phyloP scores from a whole-genome alignment of 1,284 basidiomycete genomes.

The Agaricales sp. region DNA sequence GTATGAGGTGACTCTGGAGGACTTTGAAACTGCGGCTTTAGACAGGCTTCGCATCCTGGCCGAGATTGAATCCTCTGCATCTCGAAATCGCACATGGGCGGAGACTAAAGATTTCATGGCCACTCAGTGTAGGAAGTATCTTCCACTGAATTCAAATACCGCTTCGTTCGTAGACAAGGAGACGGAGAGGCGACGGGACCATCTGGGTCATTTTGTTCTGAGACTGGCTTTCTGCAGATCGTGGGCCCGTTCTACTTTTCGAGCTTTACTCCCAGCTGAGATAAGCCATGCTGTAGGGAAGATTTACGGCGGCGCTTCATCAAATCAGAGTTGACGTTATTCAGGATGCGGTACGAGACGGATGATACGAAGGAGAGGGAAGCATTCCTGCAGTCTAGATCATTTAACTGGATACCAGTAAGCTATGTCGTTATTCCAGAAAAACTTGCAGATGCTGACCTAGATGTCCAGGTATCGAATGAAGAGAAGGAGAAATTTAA shows the following conservation, averaged over 20 bases:
- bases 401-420: slow-evolving; percentile 74
- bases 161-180: slow-evolving; percentile 41
- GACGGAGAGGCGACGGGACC: slow-evolving; percentile 74
- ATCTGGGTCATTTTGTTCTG: slow-evolving; percentile 92
- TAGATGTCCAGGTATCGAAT: slow-evolving; percentile 32
- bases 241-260: slow-evolving; percentile 40
- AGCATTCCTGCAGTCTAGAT: slow-evolving; percentile 64
- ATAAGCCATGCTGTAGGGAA: slow-evolving; percentile 43
- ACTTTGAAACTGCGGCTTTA: slow-evolving; percentile 91
- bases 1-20: slow-evolving; percentile 90
- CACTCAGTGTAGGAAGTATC: slow-evolving; percentile 56
- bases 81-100: slow-evolving; percentile 73
- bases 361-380: slow-evolving; percentile 56
- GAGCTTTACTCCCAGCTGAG: background rate
- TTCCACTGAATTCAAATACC: slow-evolving; percentile 60
- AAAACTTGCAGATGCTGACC: background rate
- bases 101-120: slow-evolving; percentile 62
- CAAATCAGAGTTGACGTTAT: slow-evolving; percentile 82
- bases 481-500: slow-evolving; percentile 50
- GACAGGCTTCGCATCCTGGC: slow-evolving; percentile 85
- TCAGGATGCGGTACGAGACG: slow-evolving; percentile 75
- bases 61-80: slow-evolving; percentile 89
- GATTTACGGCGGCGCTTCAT: slow-evolving; percentile 87
- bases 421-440: slow-evolving; percentile 13
- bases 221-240: slow-evolving; percentile 93